Percentiles rank a stretch among this genome's conserved stretches.
Conservation (phyloP, 768 basidiomycete genomes). For the Rhizopogon rudus region DNA sequence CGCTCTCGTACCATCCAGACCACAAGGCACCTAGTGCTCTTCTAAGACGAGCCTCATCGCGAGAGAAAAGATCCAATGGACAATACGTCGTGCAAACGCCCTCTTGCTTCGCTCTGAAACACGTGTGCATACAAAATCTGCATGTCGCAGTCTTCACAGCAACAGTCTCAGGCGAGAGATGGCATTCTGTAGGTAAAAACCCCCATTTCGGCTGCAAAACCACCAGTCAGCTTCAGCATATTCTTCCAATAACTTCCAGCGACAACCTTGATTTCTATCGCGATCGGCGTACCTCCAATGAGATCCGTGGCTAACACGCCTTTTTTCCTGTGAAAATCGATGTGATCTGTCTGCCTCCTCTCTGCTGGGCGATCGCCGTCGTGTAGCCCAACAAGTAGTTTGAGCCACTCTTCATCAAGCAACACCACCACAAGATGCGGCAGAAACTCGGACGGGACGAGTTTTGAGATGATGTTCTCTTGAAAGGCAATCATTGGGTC, state of each 20-base stretch:
- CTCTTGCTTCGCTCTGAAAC: conserved; percentile 37
- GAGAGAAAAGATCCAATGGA: conserved; percentile 88
- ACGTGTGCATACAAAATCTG: conserved; percentile 88
- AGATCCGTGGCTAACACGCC: conserved; percentile 81
- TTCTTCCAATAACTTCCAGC: not conserved
- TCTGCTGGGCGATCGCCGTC: conserved; percentile 50
- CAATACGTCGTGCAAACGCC: conserved; percentile 54
- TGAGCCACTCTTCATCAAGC: conserved; percentile 53
- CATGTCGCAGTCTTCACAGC: conserved; percentile 67
- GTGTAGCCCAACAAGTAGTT: conserved; percentile 39
- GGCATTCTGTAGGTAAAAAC: conserved; percentile 64
- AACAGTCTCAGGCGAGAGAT: conserved; percentile 57
- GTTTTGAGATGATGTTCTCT: conserved; percentile 50
- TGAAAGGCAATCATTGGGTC: conserved; percentile 54
- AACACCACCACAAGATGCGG: conserved; percentile 49
- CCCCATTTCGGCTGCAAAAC: conserved; percentile 89
- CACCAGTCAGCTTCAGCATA: conserved; percentile 2
- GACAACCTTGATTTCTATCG: conserved; percentile 88
- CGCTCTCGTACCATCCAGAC: conserved; percentile 62
- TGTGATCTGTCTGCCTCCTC: conserved; percentile 49
- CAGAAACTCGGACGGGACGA: conserved; percentile 60
- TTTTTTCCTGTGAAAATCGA: conserved; percentile 50
- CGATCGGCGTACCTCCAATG: conserved; percentile 52
- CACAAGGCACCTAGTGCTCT: conserved; percentile 68
- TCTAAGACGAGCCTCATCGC: conserved; percentile 51